These are phyloP conservation scores for Spizellomyces punctatus DNA, from an alignment of 192 early-diverging fungal genomes.

Conservation along the genomic window DNA sequence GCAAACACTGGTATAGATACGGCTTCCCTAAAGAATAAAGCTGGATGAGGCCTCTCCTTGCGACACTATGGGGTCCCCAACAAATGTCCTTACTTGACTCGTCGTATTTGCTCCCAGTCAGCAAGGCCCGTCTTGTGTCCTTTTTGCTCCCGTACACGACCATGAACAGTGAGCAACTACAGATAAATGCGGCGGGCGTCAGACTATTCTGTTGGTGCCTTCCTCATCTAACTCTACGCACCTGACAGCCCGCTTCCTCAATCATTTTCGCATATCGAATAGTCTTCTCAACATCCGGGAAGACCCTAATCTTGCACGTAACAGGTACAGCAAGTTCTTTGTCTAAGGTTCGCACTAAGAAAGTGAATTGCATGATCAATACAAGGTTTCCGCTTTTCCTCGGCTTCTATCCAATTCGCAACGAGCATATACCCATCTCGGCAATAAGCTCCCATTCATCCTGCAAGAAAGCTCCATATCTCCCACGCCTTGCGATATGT, in stretches of 20 bases:
- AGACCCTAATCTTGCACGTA: conserved; percentile 95
- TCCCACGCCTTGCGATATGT: conserved; percentile 86
- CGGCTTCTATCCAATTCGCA: background rate
- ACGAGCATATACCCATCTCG: conserved; percentile 37
- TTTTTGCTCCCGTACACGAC: conserved; percentile 94
- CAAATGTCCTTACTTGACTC: conserved; percentile 58
- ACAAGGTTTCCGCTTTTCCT: background rate
- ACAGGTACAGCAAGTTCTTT: conserved; percentile 83
- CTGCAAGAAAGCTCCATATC: conserved; percentile 92
- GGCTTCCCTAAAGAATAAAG: conserved; percentile 52
- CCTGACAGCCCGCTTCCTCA: conserved; percentile 86
- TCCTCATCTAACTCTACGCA: background rate
- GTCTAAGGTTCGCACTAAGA: conserved; percentile 72
- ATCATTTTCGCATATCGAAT: conserved; percentile 94
- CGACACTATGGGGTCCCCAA: background rate
- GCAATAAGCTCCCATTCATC: conserved; percentile 90
- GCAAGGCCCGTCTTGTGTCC: conserved; percentile 95
- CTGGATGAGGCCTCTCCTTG: background rate
- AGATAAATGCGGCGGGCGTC: background rate
- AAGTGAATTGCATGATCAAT: background rate
- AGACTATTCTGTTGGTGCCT: too few species aligned
- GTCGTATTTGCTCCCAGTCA: conserved; percentile 91
- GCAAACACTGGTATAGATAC: conserved; percentile 91
- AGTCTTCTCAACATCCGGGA: conserved; percentile 86
- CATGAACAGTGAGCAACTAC: conserved; percentile 86